These are phyloP conservation scores for Houttuynia cordata DNA, from an alignment of 164 flowering plant genomes.

Conservation along the genomic window DNA sequence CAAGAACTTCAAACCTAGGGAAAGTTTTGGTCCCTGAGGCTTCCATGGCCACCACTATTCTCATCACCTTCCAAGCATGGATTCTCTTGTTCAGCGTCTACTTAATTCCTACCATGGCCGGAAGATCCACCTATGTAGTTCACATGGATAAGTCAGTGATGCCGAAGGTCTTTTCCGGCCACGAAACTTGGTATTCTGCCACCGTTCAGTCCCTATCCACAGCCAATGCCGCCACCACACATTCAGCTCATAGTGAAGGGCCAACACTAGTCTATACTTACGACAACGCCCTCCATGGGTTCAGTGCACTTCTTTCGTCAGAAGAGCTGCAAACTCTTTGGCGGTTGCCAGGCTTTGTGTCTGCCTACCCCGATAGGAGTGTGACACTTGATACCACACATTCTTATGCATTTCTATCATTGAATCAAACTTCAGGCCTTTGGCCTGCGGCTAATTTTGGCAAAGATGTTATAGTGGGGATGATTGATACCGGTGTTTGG, in stretches of 20 bases:
- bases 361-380: constrained; percentile 19
- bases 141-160: constrained; percentile 50
- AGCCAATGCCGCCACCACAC: background rate
- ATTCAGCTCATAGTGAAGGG: background rate
- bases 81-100: constrained; percentile 4
- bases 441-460: constrained; percentile 52
- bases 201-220: constrained; percentile 19
- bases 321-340: constrained; percentile 11
- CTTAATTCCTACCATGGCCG: constrained; percentile 1
- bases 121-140: constrained; percentile 28
- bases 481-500: constrained; percentile 62
- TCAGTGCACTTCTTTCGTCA: constrained; percentile 20
- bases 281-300: constrained; percentile 35
- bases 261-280: constrained; percentile 25
- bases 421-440: constrained; percentile 23
- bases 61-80: constrained; percentile 8
- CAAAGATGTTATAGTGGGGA: constrained; percentile 44
- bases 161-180: constrained; percentile 32
- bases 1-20: background rate
- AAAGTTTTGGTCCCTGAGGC: background rate
- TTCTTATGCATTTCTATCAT: constrained; percentile 33
- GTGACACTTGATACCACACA: constrained; percentile 42
- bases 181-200: constrained; percentile 30
- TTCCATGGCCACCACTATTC: constrained; percentile 3
- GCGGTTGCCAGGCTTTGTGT: constrained; percentile 24